A percentile compares a stretch with the other conserved stretches of the same genome.
phyloP scores from a whole-genome alignment of 1,139 yeast genomes.

The Magnusiomyces tetraspermus region DNA sequence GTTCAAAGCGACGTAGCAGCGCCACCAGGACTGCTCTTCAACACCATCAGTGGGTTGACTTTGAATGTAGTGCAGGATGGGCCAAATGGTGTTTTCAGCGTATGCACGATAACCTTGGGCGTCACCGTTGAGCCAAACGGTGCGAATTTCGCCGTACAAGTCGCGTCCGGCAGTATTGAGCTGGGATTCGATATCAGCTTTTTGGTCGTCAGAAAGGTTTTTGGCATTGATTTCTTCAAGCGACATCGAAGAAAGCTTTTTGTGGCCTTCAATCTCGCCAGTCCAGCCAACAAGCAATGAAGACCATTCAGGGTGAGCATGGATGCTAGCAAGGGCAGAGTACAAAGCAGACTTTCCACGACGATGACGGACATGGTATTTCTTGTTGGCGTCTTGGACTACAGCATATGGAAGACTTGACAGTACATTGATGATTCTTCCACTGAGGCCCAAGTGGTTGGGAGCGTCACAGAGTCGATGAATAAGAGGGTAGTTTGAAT shows the following conservation, averaged over 20 bases:
- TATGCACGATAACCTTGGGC: slow-evolving; percentile 70
- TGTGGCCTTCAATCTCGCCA: slow-evolving; percentile 50
- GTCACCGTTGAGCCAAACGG: slow-evolving; percentile 68
- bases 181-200: too few relatives aligned
- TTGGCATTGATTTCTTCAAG: too few relatives aligned
- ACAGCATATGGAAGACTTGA: slow-evolving; percentile 61
- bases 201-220: too few relatives aligned
- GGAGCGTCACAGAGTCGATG: slow-evolving; percentile 16
- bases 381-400: slow-evolving; percentile 16
- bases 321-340: slow-evolving; percentile 47
- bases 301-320: slow-evolving; percentile 65
- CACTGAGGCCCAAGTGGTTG: slow-evolving; percentile 38
- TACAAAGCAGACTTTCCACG: slow-evolving; percentile 82
- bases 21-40: slow-evolving; percentile 75
- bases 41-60: slow-evolving; percentile 58
- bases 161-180: too few relatives aligned
- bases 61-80: slow-evolving; percentile 85
- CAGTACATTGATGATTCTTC: slow-evolving; percentile 60
- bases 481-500: slow-evolving; percentile 7
- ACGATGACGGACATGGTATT: slow-evolving; percentile 32
- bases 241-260: too few relatives aligned
- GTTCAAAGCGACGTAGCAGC: slow-evolving; percentile 81
- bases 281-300: slow-evolving; percentile 92
- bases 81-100: slow-evolving; percentile 91
- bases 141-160: slow-evolving; percentile 40